Evolutionary conservation across 2,329 filamentous ascomycete genomes (phyloP), one percentile per base, ranked within the genome.

Genomic region (Stemphylium vesicarium): DNA sequence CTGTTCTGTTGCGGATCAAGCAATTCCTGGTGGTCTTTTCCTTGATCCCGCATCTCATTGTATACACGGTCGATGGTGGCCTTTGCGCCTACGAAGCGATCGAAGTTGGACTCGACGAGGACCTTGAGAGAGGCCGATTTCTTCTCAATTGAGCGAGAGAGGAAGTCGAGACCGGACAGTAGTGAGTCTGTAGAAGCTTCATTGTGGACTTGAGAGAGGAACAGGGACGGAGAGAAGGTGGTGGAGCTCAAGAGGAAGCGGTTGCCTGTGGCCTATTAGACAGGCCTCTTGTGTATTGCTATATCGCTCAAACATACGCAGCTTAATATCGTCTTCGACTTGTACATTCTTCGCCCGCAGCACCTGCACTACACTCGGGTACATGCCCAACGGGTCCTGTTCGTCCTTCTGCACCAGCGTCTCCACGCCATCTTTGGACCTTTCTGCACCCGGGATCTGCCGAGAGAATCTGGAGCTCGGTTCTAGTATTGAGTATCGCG

Each of bases 41-140:
- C 82, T 85, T 96, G 84, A 31, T 84, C 83, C 24, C 84, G 81
- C 95, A 99, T 99, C 76, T 99, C 95, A 59, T 88, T 96, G 78
- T 99, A 99, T 47, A 99, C 95, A 77, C 96, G 96, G 78, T 99
- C 95, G 69, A 99, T 98, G 7, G 94, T 98, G 15, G 94, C 91
- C 76, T 99, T 99, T 38, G 95, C 95, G 60, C 92, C 89, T 51
- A 99, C 95, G 79, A 99, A 99, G 63, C 94, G 89, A 77, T 99
- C 96, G 72, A 99, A 99, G 75, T 99, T 99, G 61, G 91, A 94
- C 76, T 99, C 95, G 20, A 99, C 95, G 15, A 99, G 84, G 10
- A 96, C 90, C 74, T 99, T 99, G 57, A 99, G 84, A 4, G 93
- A 97, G 0, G 94, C 95, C 0, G 94, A 97, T 76, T 99, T 99